These are phyloP conservation scores for Carallia brachiata DNA, from an alignment of 345 rosid genomes.

Conservation along the genomic window DNA sequence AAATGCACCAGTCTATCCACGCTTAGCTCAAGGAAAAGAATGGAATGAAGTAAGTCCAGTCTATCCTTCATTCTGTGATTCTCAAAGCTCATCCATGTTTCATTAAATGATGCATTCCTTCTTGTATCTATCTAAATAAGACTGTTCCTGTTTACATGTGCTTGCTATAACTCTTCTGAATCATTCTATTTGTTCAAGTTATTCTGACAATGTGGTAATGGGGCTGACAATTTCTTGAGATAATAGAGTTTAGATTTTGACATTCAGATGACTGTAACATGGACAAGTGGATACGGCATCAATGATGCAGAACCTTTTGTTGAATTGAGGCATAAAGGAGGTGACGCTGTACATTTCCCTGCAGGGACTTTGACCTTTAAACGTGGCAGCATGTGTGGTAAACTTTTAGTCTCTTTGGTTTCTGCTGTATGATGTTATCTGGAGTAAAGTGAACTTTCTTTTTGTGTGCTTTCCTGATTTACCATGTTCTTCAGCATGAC, in stretches of 20 bases:
- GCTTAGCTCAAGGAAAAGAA: conserved; percentile 62
- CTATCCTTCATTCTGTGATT: not conserved
- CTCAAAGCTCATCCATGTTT: conserved; percentile 1
- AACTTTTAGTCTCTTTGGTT: not conserved
- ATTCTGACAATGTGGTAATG: not conserved
- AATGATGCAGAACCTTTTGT: conserved; percentile 58
- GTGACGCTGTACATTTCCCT: conserved; percentile 1
- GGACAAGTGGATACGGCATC: conserved; percentile 73
- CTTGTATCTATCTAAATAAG: not conserved
- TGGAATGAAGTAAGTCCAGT: conserved; percentile 62
- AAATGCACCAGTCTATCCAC: conserved; percentile 67
- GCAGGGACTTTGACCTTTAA: conserved; percentile 30
- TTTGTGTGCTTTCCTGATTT: no score
- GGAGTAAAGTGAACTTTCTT: not conserved
- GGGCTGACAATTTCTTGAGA: not conserved
- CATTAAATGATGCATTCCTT: not conserved
- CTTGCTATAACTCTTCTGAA: not conserved
- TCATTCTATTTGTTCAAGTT: not conserved
- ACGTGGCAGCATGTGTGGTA: conserved; percentile 11
- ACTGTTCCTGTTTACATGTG: not conserved
- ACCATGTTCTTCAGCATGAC: no score
- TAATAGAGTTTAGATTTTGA: not conserved
- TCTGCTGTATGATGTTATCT: not conserved
- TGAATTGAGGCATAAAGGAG: conserved; percentile 45
- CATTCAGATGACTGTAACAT: conserved; percentile 74